Evolutionary conservation across 306 rosid genomes (phyloP).

Genomic region (Dryas drummondii): DNA sequence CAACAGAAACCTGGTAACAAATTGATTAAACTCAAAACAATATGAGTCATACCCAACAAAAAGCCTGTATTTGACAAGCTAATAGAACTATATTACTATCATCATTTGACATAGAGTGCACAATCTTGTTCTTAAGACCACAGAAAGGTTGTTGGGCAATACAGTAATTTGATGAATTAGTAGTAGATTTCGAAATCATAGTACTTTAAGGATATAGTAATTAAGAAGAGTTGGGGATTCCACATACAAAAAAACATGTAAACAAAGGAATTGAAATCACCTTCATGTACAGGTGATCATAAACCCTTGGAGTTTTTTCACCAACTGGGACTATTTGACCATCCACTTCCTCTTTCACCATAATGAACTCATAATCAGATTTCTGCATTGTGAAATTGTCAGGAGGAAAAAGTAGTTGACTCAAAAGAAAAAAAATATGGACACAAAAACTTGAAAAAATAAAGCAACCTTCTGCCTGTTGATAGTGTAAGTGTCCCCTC

Average conservation of each 20-base stretch:
- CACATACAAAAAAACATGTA: background rate
- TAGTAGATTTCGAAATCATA: background rate
- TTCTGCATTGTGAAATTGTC: constrained; percentile 43
- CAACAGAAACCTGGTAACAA: background rate
- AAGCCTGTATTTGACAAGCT: background rate
- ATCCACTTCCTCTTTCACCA: constrained; percentile 71
- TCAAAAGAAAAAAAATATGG: constrained; percentile 4
- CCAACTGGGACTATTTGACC: constrained; percentile 37
- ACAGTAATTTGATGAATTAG: background rate
- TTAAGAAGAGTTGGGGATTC: background rate
- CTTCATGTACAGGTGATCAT: constrained; percentile 73
- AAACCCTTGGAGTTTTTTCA: constrained; percentile 38
- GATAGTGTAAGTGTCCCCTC: constrained; percentile 59
- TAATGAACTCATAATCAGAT: constrained; percentile 58
- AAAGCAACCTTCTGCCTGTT: constrained; percentile 61
- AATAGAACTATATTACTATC: background rate
- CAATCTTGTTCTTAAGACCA: background rate
- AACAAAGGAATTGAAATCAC: constrained; percentile 31
- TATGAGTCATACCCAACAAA: background rate
- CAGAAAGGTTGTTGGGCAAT: background rate
- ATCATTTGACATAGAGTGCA: background rate
- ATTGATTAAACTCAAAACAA: background rate
- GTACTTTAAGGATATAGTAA: background rate
- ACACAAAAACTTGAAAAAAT: background rate
- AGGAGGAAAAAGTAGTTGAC: constrained; percentile 1